Evolutionary conservation across 176 grass and related monocot species (phyloP).

Genomic region (Elaeis guineensis): DNA sequence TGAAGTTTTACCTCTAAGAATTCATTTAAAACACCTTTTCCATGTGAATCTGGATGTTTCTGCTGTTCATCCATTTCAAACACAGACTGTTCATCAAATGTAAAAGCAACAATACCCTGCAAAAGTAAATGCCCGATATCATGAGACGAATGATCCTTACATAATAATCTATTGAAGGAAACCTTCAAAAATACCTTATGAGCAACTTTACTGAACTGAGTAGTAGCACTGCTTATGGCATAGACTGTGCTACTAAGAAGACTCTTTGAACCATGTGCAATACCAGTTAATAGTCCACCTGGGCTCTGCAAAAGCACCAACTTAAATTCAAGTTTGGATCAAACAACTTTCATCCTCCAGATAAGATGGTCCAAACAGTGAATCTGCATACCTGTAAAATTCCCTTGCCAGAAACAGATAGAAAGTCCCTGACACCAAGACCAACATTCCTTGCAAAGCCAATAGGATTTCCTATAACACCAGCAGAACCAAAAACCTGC

Average conservation of each 20-base stretch:
- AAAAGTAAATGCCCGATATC: conserved; percentile 12
- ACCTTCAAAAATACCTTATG: conserved; percentile 49
- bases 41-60: conserved; percentile 69
- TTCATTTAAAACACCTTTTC: conserved; percentile 81
- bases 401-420: conserved; percentile 80
- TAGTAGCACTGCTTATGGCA: conserved; percentile 86
- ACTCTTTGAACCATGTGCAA: conserved; percentile 93
- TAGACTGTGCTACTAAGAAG: conserved; percentile 83
- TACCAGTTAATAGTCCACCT: conserved; percentile 60
- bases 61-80: conserved; percentile 73
- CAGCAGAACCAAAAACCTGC: conserved; percentile 93
- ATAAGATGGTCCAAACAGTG: conserved; percentile 17
- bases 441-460: conserved; percentile 98
- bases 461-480: conserved; percentile 95
- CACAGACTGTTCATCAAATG: conserved; percentile 70
- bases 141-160: too few species aligned
- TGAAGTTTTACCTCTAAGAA: conserved; percentile 67
- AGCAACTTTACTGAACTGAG: conserved; percentile 96
- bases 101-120: conserved; percentile 89
- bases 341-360: conserved; percentile 9
- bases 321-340: conserved; percentile 2
- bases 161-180: too few species aligned
- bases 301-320: conserved; percentile 34
- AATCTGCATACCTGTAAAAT: conserved; percentile 61
- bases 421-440: conserved; percentile 84